Conservation (phyloP, 768 basidiomycete genomes). For the Boletales sp. region DNA sequence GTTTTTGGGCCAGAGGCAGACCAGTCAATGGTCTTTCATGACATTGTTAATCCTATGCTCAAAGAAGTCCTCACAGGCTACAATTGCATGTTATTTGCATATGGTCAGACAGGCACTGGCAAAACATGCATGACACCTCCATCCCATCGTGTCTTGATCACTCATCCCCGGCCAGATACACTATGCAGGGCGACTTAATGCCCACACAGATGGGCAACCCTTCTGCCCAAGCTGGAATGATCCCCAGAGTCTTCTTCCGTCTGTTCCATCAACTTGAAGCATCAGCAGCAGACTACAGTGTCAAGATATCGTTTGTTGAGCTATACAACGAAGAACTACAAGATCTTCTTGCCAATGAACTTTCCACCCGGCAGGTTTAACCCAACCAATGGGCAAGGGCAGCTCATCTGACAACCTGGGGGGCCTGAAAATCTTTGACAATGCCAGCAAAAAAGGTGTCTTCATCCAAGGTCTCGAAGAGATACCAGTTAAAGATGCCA, state of each 20-base stretch:
- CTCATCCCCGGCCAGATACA: conserved; percentile 56
- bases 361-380: conserved; percentile 62
- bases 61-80: conserved; percentile 94
- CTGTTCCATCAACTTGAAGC: conserved; percentile 87
- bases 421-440: conserved; percentile 90
- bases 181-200: conserved; percentile 94
- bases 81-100: conserved; percentile 96
- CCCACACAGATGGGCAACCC: conserved; percentile 86
- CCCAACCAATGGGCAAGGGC: conserved; percentile 75
- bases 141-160: neutral
- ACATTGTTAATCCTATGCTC: conserved; percentile 90
- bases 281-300: conserved; percentile 76
- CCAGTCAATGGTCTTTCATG: conserved; percentile 89
- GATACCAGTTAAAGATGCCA: conserved; percentile 73
- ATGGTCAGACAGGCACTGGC: conserved; percentile 97
- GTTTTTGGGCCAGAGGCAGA: conserved; percentile 98
- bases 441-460: conserved; percentile 81
- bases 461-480: conserved; percentile 96
- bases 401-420: conserved; percentile 47
- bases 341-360: conserved; percentile 83
- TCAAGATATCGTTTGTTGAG: conserved; percentile 92
- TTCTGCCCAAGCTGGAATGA: conserved; percentile 88
- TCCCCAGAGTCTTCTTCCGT: conserved; percentile 88
- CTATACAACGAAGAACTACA: conserved; percentile 98
- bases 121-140: conserved; percentile 75